phyloP scores from a whole-genome alignment of 2,329 filamentous ascomycete species.

The Phaeoacremonium minimum region DNA sequence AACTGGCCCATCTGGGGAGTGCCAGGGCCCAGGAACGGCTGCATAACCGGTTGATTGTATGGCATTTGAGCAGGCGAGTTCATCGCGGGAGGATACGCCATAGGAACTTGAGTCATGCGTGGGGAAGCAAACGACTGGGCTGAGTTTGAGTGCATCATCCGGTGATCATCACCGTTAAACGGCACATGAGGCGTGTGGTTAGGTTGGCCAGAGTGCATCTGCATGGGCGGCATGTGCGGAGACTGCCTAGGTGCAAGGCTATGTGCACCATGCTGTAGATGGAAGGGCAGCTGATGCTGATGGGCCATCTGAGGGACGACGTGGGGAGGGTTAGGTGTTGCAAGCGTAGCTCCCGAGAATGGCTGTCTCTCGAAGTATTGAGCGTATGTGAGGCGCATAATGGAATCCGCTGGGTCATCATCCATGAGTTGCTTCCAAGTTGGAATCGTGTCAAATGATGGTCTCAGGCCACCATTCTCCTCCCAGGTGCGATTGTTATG shows the following conservation, averaged over 20 bases:
- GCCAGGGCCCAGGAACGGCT: constrained; percentile 64
- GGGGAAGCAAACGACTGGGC: constrained; percentile 84
- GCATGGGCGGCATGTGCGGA: constrained; percentile 73
- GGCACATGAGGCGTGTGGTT: constrained; percentile 59
- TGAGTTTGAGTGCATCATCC: constrained; percentile 84
- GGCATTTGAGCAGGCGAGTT: constrained; percentile 65
- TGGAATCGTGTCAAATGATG: constrained; percentile 77
- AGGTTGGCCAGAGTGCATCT: constrained; percentile 71
- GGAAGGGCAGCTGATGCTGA: constrained; percentile 78
- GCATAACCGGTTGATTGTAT: constrained; percentile 68
- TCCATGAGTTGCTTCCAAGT: constrained; percentile 74
- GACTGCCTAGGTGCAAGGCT: constrained; percentile 65
- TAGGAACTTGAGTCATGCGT: constrained; percentile 65
- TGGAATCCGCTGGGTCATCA: constrained; percentile 62
- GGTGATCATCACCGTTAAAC: constrained; percentile 74
- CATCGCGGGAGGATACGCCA: constrained; percentile 66
- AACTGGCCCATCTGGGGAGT: constrained; percentile 67
- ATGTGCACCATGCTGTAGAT: constrained; percentile 71
- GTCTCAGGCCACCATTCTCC: constrained; percentile 77
- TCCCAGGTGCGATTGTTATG: constrained; percentile 56
- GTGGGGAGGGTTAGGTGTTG: constrained; percentile 66
- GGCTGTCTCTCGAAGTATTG: constrained; percentile 73
- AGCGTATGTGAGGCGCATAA: constrained; percentile 64
- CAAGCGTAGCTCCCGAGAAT: constrained; percentile 50
- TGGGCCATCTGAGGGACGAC: constrained; percentile 71